Evolutionary conservation across 1,284 basidiomycete species (phyloP), one percentile per base, ranked within the genome.

Genomic region (Ustanciosporium gigantosporum): DNA sequence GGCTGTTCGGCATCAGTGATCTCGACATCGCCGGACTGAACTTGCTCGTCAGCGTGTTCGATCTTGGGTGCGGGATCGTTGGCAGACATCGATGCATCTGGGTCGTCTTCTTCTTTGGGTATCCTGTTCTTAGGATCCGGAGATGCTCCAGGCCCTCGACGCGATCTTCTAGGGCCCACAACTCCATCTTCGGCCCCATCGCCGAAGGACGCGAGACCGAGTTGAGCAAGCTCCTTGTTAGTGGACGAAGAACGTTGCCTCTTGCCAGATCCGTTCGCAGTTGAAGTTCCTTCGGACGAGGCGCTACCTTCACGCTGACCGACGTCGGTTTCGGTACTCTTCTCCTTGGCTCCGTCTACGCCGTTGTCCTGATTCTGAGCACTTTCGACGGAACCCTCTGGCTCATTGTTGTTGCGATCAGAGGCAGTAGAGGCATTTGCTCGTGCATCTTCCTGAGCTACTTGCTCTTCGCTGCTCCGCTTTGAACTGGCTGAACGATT

Each of bases 201-300:
- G 15, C 68, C 66, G 13, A 68, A 56, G 5, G 50, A 51, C 36
- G 37, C 36, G 14, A 70, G 46, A 1, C 68, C 68, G 11, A 68
- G 58, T 36, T 64, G 55, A 20, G 66, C 53, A 19, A 70, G 56
- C 32, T 68, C 68, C 34, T 70, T 70, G 47, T 46, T 58, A 14
- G 50, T 40, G 6, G 62, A 46, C 4, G 46, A 16, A 36, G 51
- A 25, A 42, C 19, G 15, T 21, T 38, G 29, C 37, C 47, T 4
- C 40, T 20, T 25, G 9, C 8, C 17, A 15, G 29, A 6, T 22
- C 19, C 21, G 9, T 37, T 37, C 31, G 15, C 20, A 7, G 39
- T 14, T 7, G 25, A 24, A 6, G 23, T 23, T 27, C 45, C 31
- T 16, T 31, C 45, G 23, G 41, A 41, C 24, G 37, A 24, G 20